phyloP scores from a whole-genome alignment of 1,284 basidiomycete genomes.

The Agroathelia rolfsii region DNA sequence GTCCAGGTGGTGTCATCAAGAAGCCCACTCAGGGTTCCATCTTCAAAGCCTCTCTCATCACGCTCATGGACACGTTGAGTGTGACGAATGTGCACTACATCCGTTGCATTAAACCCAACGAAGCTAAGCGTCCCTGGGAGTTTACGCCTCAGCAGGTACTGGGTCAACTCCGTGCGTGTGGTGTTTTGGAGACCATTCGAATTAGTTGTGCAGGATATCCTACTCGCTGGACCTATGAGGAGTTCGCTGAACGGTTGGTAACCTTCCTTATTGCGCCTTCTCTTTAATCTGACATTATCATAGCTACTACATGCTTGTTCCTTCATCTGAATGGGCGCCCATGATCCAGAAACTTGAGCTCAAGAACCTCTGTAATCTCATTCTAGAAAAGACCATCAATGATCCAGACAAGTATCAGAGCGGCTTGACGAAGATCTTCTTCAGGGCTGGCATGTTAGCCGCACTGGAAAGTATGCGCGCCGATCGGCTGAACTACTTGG shows the following conservation, averaged over 20 bases:
- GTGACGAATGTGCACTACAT: slow-evolving; percentile 99
- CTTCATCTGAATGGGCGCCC: slow-evolving; percentile 77
- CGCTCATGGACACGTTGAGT: slow-evolving; percentile 94
- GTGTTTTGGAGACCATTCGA: slow-evolving; percentile 97
- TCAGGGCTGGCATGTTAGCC: slow-evolving; percentile 99
- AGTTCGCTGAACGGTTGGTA: slow-evolving; percentile 92
- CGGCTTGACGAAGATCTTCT: slow-evolving; percentile 98
- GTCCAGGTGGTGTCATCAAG: slow-evolving; percentile 42
- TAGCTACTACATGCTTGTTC: slow-evolving; percentile 95
- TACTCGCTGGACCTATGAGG: slow-evolving; percentile 97
- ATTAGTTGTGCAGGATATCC: slow-evolving; percentile 99
- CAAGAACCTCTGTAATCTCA: slow-evolving; percentile 74
- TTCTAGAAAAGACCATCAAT: slow-evolving; percentile 80
- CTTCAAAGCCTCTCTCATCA: slow-evolving; percentile 93
- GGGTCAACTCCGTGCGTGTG: slow-evolving; percentile 92
- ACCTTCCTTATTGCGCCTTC: slow-evolving; percentile 2
- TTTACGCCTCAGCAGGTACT: slow-evolving; percentile 95
- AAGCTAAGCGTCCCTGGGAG: slow-evolving; percentile 93
- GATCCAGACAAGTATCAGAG: slow-evolving; percentile 96
- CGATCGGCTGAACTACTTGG: slow-evolving; percentile 80
- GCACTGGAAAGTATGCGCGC: slow-evolving; percentile 87
- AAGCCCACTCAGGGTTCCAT: slow-evolving; percentile 98
- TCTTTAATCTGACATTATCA: slow-evolving; percentile 10
- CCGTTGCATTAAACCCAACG: slow-evolving; percentile 99
- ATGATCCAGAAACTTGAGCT: slow-evolving; percentile 78